A percentile compares a stretch with the other conserved stretches of the same genome.
phyloP scores from a whole-genome alignment of 257 asterid species.

The Solanum sitiens region DNA sequence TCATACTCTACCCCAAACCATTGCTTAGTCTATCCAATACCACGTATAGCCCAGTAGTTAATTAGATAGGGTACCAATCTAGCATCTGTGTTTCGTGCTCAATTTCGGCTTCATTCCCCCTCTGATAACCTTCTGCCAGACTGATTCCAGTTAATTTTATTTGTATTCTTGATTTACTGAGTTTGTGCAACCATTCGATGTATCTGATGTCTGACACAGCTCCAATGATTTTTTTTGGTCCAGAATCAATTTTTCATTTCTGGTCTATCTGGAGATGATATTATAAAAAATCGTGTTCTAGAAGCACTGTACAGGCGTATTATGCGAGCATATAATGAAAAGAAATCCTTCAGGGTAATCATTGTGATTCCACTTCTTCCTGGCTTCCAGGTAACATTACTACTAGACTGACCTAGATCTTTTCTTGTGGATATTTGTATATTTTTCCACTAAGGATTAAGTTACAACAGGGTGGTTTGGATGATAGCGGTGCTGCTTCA shows the following conservation, averaged over 20 bases:
- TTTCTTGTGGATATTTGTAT: conserved; percentile 2
- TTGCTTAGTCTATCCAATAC: background rate
- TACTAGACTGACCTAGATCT: background rate
- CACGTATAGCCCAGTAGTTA: background rate
- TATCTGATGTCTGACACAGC: conserved; percentile 17
- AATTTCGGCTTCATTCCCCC: background rate
- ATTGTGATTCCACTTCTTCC: conserved; percentile 93
- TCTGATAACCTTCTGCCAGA: background rate
- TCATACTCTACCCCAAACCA: background rate
- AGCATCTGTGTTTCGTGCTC: background rate
- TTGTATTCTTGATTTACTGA: background rate
- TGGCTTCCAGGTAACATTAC: conserved; percentile 75
- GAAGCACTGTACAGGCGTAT: conserved; percentile 73
- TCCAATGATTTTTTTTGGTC: conserved; percentile 8
- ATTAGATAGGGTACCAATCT: background rate
- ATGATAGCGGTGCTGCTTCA: conserved; percentile 98
- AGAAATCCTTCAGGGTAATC: conserved; percentile 82
- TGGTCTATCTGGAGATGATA: conserved; percentile 86
- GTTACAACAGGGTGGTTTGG: conserved; percentile 77
- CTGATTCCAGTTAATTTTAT: background rate
- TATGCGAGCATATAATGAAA: conserved; percentile 75
- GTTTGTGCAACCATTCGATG: background rate
- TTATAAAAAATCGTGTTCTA: conserved; percentile 73
- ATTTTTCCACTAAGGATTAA: conserved; percentile 7
- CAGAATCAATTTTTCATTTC: conserved; percentile 99